Evolutionary conservation across 305 asterid species (phyloP).

Genomic region (Solanum hybrid): DNA sequence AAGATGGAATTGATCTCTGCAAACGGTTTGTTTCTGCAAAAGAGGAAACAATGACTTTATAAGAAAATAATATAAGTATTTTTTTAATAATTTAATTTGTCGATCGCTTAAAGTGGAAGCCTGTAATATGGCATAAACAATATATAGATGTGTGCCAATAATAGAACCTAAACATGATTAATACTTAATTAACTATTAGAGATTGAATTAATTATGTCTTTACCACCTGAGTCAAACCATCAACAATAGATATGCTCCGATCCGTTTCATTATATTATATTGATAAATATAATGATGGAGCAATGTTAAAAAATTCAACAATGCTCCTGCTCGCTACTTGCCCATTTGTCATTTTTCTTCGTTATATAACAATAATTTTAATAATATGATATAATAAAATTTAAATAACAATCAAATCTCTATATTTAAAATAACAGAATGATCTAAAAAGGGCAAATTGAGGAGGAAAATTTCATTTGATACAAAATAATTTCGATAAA

Average conservation of each 20-base stretch:
- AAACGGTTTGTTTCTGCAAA: not conserved
- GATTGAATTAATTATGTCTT: not conserved
- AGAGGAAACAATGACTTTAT: not conserved
- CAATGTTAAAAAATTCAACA: not conserved
- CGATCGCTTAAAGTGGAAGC: not conserved
- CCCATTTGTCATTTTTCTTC: fast-evolving
- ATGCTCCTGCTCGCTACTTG: not conserved
- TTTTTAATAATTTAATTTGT: not conserved
- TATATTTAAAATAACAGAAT: not conserved
- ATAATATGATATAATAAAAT: not conserved
- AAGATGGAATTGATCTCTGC: not conserved
- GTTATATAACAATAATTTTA: not conserved
- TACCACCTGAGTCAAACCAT: not conserved
- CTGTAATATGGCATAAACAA: not conserved
- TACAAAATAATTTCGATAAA: not conserved
- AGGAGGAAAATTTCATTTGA: not conserved
- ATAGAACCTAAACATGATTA: not conserved
- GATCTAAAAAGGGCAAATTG: not conserved
- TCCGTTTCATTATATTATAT: too few species aligned
- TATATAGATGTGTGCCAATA: not conserved
- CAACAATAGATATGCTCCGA: not conserved
- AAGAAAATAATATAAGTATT: not conserved
- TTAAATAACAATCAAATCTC: not conserved
- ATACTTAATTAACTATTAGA: not conserved
- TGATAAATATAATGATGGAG: not conserved